Evolutionary conservation across 768 basidiomycete genomes (phyloP).

Genomic region (Crassisporium funariophilum): DNA sequence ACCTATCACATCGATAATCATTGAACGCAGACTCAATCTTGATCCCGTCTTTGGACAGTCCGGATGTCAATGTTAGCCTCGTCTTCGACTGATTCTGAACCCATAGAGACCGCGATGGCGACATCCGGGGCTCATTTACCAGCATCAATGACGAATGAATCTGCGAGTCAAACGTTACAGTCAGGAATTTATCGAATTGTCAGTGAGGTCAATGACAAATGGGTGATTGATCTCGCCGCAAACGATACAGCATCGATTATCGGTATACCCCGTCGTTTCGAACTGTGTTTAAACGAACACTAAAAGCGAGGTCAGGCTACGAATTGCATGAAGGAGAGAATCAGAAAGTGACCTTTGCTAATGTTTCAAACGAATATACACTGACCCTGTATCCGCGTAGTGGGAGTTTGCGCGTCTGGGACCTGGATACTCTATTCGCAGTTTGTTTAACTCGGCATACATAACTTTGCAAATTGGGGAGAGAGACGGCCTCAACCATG

Average conservation of each 20-base stretch:
- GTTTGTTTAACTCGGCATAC: slow-evolving; percentile 25
- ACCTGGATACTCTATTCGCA: slow-evolving; percentile 33
- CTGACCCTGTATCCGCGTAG: slow-evolving; percentile 11
- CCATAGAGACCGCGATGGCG: no score
- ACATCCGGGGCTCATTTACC: no score
- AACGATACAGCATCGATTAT: slow-evolving; percentile 18
- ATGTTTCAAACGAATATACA: background rate
- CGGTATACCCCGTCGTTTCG: background rate
- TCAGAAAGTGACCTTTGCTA: slow-evolving; percentile 24
- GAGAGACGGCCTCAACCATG: slow-evolving; percentile 19
- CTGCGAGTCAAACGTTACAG: background rate
- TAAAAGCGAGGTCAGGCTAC: slow-evolving; percentile 4
- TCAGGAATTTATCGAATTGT: slow-evolving; percentile 24
- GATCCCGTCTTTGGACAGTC: no score
- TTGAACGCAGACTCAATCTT: no score
- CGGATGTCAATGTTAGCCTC: no score
- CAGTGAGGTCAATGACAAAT: slow-evolving; percentile 12
- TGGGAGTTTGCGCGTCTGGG: slow-evolving; percentile 33
- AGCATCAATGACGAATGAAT: no score
- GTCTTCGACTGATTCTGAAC: no score
- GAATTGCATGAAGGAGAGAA: slow-evolving; percentile 26
- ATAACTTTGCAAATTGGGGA: slow-evolving; percentile 30
- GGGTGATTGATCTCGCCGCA: slow-evolving; percentile 24
- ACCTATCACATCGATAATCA: no score
- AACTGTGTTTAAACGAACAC: background rate